These are phyloP conservation scores for Coemansia sp. DNA, from an alignment of 371 early-diverging fungal species.

Conservation along the genomic window DNA sequence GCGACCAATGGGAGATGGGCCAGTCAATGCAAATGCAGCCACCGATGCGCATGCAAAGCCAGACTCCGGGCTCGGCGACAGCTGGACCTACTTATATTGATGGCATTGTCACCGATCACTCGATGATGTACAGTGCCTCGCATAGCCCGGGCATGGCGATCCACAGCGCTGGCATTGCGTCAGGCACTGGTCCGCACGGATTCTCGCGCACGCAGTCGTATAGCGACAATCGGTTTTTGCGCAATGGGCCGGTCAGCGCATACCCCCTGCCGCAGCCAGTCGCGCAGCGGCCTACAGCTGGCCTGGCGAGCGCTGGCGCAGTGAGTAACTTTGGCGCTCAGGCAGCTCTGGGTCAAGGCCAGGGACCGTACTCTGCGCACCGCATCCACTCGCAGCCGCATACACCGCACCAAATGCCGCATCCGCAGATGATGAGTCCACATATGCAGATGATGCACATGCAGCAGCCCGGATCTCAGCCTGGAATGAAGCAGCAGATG, in stretches of 20 bases:
- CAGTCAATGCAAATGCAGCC: constrained; percentile 27
- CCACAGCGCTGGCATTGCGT: constrained; percentile 27
- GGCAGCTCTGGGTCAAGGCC: constrained; percentile 13
- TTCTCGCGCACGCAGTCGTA: constrained; percentile 48
- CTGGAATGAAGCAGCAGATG: constrained; percentile 19
- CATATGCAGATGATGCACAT: constrained; percentile 23
- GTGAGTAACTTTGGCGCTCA: constrained; percentile 22
- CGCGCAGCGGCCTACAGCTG: constrained; percentile 38
- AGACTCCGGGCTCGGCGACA: constrained; percentile 11
- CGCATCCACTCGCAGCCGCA: constrained; percentile 40
- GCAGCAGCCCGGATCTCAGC: constrained; percentile 22
- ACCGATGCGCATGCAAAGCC: constrained; percentile 27
- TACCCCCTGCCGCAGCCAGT: constrained; percentile 47
- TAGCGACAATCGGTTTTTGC: constrained; percentile 37
- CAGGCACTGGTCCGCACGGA: constrained; percentile 27
- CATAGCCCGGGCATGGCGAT: constrained; percentile 18
- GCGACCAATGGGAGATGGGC: constrained; percentile 45
- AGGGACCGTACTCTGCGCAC: constrained; percentile 20
- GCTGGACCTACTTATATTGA: constrained; percentile 27
- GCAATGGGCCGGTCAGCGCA: constrained; percentile 39
- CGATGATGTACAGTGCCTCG: constrained; percentile 21
- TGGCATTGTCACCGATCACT: constrained; percentile 34
- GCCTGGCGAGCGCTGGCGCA: constrained; percentile 27
- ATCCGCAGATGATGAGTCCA: constrained; percentile 18
- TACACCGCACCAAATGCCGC: constrained; percentile 32